Base-by-base conservation (phyloP, 176 grass and related monocot genomes). In the Oropetium thomaeum region DNA sequence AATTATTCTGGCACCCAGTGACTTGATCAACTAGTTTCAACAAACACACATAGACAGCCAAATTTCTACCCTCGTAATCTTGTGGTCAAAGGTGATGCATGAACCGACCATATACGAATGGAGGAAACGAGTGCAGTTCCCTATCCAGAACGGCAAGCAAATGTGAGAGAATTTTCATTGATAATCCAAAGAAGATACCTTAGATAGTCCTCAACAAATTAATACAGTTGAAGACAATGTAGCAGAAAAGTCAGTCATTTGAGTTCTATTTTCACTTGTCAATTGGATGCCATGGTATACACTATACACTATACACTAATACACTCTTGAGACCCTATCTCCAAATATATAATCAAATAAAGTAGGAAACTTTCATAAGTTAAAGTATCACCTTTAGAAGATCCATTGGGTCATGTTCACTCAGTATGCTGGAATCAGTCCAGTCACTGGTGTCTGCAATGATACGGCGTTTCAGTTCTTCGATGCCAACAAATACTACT, bases 1-100 rank as follows among this genome's bases (percentile, higher is more conserved):
- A 16, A n/a, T 31, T 27, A 60, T 60, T 58, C 2, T 68, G 30
- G 44, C 52, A 60, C 30, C 29, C 1, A n/a, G 4, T 48, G 71
- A 48, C 70, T 27, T 67, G 19, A 58, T 67, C 10, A 2, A 8
- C 15, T 26, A 71, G 67, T n/a, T 71, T 80, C 65, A 82, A 68
- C 62, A 59, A 48, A 54, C 41, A 38, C 62, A 34, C 29, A 67
- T 45, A 26, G 34, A n/a, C 6, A 10, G 4, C n/a, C 71, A 82
- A 58, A 58, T 43, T 75, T 47, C 11, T 30, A 11, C 8, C 58
- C 32, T 20, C 3, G n/a, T 23, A 42, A 41, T 32, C 39, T 34
- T 27, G 20, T 31, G 34, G 23, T 43, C 42, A 48, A 74, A 26
- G 28, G 13, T 32, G 59, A 73, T 44, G 35, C 28, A 58, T 44